phyloP scores from a whole-genome alignment of 331 rosid genomes.

The Malus hybrid region DNA sequence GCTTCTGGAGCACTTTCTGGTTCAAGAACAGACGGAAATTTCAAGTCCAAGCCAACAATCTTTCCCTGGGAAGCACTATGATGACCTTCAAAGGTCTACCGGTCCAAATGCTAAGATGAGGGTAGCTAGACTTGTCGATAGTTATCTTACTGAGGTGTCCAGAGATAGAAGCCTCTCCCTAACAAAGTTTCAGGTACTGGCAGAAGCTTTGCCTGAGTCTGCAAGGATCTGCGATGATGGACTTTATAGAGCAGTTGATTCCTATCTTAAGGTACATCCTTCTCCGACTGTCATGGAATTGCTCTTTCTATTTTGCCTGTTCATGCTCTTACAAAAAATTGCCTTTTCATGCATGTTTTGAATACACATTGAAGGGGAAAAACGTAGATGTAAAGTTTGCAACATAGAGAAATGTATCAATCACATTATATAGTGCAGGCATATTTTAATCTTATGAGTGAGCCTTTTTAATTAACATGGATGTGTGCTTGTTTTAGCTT shows the following conservation, averaged over 20 bases:
- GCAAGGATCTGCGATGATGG: conserved; percentile 96
- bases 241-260: conserved; percentile 89
- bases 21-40: conserved; percentile 79
- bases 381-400: background rate
- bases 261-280: conserved; percentile 69
- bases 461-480: no score
- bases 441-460: background rate
- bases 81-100: conserved; percentile 28
- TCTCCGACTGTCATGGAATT: background rate
- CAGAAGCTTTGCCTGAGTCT: conserved; percentile 94
- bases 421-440: background rate
- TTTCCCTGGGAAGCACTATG: conserved; percentile 47
- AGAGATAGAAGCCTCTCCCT: conserved; percentile 84
- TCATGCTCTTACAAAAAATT: background rate
- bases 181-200: conserved; percentile 93
- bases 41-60: conserved; percentile 62
- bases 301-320: background rate
- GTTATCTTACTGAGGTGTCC: conserved; percentile 92
- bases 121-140: conserved; percentile 93
- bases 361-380: background rate
- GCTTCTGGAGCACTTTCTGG: conserved; percentile 85
- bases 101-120: conserved; percentile 75
- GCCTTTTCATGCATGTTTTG: background rate
- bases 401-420: background rate
- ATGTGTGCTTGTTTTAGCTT: no score